Percentiles rank a stretch among this genome's conserved stretches.
Evolutionary conservation across 202 grass and related monocot genomes (phyloP).

Genomic region (Schoenoplectus tabernaemontani): DNA sequence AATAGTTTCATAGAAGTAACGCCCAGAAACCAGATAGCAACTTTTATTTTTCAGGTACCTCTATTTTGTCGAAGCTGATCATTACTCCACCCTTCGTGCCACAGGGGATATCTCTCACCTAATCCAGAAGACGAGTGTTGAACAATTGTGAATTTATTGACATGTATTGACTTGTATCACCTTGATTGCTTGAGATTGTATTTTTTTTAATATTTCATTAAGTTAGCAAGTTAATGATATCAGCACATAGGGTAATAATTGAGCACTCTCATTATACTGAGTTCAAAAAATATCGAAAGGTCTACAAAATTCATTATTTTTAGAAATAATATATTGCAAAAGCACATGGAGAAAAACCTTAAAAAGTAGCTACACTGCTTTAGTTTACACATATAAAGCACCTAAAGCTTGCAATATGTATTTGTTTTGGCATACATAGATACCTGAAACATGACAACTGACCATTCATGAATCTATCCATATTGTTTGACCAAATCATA

Average conservation of each 20-base stretch:
- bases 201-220: neutral
- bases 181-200: neutral
- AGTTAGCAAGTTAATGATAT: too few relatives aligned
- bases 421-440: neutral
- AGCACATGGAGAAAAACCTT: neutral
- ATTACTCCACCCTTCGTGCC: slow-evolving; percentile 99
- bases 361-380: neutral
- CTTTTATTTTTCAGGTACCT: slow-evolving; percentile 39
- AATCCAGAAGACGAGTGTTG: slow-evolving; percentile 4
- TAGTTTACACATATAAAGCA: neutral
- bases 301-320: neutral
- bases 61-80: slow-evolving; percentile 99
- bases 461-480: neutral
- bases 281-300: neutral
- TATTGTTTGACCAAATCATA: neutral
- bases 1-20: slow-evolving; percentile 4
- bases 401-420: neutral
- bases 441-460: neutral
- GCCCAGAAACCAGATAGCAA: neutral
- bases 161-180: neutral
- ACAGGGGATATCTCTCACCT: slow-evolving; percentile 98
- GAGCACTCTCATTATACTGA: neutral
- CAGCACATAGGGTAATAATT: neutral
- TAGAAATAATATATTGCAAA: neutral
- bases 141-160: neutral